Evolutionary conservation across 352 stramenopile genomes (phyloP).

Genomic region (Globisporangium paroecandrum): DNA sequence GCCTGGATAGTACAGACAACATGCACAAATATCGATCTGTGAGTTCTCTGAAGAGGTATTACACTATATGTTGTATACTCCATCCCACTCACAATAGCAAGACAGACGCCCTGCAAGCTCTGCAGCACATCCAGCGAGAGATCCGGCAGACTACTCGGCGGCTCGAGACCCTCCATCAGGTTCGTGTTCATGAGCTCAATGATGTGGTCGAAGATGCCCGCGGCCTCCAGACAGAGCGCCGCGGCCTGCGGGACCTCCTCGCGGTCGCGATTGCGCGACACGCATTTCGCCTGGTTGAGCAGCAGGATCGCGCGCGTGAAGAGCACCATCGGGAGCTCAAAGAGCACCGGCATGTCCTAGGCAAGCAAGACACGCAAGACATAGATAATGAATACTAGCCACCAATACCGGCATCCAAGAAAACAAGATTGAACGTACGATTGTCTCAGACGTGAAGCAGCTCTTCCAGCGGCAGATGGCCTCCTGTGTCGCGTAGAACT

Average conservation of each 20-base stretch:
- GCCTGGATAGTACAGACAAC: constrained; percentile 19
- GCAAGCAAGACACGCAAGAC: not conserved
- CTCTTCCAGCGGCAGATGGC: constrained; percentile 19
- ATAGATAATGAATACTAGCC: not conserved
- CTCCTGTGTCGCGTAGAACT: constrained; percentile 8
- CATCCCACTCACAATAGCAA: constrained; percentile 19
- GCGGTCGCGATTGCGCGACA: constrained; percentile 8
- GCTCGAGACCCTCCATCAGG: constrained; percentile 8
- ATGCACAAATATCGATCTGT: too few species aligned
- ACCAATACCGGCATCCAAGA: not conserved
- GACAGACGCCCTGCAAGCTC: constrained; percentile 15
- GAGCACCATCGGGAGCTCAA: constrained; percentile 35
- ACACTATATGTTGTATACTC: too few species aligned
- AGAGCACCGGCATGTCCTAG: constrained; percentile 27
- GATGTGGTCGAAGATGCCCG: constrained; percentile 21
- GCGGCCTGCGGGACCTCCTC: constrained; percentile 10
- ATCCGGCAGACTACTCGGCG: constrained; percentile 15
- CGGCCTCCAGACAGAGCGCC: constrained; percentile 17
- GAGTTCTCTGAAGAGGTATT: too few species aligned
- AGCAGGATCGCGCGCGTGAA: constrained; percentile 26
- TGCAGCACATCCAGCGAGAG: constrained; percentile 22
- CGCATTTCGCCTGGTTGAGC: constrained; percentile 22
- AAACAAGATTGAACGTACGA: not conserved
- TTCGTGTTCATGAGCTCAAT: constrained; percentile 18
- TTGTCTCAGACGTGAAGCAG: constrained; percentile 14